Evolutionary conservation across 768 basidiomycete genomes (phyloP), one percentile per base, ranked within the genome.

Genomic region (Kwoniella europaea): DNA sequence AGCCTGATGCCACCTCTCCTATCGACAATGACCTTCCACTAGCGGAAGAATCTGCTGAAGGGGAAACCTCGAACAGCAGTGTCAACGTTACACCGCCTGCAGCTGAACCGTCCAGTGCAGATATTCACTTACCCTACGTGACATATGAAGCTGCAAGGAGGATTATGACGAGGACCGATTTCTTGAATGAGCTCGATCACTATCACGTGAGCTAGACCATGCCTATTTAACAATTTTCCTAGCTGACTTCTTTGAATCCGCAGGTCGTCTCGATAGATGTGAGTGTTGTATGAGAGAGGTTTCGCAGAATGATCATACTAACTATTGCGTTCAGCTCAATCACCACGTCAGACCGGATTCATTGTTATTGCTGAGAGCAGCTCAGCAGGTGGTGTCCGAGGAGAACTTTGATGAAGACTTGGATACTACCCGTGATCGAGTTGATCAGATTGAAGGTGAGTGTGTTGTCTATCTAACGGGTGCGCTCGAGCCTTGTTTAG

Each of bases 101-200:
- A 20, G 10, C 88, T 91, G 69, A 87, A 89, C 24, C 68, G 1
- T 61, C 65, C 3, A 52, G 20, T 29, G 58, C 43, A n/a, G 76
- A 74, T 57, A 55, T 77, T 12, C 63, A 67, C 57, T n/a, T 74
- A 18, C 63, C 72, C 43, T 63, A 71, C 43, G 68, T 72, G 44
- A 67, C 68, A 53, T 87, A 86, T 89, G 90, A 89, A 85, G 87
- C 86, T 74, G 91, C 90, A 82, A 87, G 91, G 46, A 88, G 91
- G 79, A 90, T 94, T 62, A 92, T 91, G 93, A 92, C 92, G 3
- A 86, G 92, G 16, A 86, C 91, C 0, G 92, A 94, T 82, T 94
- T 91, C 79, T 82, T 95, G 75, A 91, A 90, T 81, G 88, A 74
- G 15, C 66, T 84, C 22, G 79, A 82, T 69, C 72, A 79, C 44